Conservation (phyloP, 1,284 basidiomycete species). For the Microstroma glucosiphilum region DNA sequence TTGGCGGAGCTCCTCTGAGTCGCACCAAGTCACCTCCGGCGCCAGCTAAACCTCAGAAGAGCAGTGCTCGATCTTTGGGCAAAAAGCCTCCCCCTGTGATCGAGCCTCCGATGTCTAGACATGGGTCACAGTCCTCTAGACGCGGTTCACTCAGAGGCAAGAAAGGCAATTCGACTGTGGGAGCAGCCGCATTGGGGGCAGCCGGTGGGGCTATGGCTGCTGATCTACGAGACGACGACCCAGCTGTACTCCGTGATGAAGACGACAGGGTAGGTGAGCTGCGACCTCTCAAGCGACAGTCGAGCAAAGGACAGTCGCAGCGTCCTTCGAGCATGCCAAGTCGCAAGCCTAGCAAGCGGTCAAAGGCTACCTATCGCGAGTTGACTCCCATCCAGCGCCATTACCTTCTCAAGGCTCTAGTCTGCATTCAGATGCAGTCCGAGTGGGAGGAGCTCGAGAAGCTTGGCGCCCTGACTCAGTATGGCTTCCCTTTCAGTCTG, state of each 20-base stretch:
- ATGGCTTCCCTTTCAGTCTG: slow-evolving; percentile 42
- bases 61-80: background rate
- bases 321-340: background rate
- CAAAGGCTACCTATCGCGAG: background rate
- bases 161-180: background rate
- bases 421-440: slow-evolving; percentile 44
- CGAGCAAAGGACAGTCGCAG: background rate
- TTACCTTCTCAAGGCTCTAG: slow-evolving; percentile 44
- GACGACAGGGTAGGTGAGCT: background rate
- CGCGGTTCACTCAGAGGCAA: background rate
- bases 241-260: slow-evolving; percentile 1
- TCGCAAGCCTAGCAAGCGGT: background rate
- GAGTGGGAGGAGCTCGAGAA: slow-evolving; percentile 41
- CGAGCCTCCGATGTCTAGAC: too few species aligned
- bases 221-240: background rate
- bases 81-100: background rate
- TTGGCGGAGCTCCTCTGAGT: too few species aligned
- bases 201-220: background rate
- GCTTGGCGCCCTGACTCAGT: slow-evolving; percentile 39
- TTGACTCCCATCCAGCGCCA: slow-evolving; percentile 45
- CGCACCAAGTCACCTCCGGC: slow-evolving; percentile 1
- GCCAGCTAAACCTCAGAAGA: background rate
- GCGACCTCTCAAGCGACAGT: slow-evolving; percentile 2
- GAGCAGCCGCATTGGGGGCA: background rate
- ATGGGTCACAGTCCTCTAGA: too few species aligned